Evolutionary conservation across 169 alveolate genomes (phyloP).

Genomic region (Eimeria zaria): DNA sequence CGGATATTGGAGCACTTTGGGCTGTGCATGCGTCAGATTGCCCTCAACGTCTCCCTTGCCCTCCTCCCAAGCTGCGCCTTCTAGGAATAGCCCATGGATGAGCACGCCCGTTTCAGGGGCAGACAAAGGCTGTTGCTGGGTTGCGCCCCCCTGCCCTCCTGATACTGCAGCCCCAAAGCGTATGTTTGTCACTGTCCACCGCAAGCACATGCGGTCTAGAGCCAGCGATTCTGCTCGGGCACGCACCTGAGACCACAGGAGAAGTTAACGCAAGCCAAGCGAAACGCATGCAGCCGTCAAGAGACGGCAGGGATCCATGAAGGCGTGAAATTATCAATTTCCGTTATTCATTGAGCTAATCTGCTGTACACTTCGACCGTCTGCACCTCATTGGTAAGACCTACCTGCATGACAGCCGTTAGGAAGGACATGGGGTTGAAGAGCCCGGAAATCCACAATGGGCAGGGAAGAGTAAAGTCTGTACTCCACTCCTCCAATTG

Average conservation of each 20-base stretch:
- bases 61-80: slow-evolving; percentile 98
- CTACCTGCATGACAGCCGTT: slow-evolving; percentile 96
- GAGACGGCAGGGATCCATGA: not conserved
- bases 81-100: slow-evolving; percentile 94
- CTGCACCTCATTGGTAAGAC: not conserved
- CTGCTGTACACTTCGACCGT: not conserved
- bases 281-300: not conserved
- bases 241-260: slow-evolving; percentile 87
- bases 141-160: slow-evolving; percentile 3
- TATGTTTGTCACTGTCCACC: slow-evolving; percentile 89
- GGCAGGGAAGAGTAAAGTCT: slow-evolving; percentile 92
- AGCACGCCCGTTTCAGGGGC: slow-evolving; percentile 94
- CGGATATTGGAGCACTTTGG: slow-evolving; percentile 95
- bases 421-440: slow-evolving; percentile 98
- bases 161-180: slow-evolving; percentile 85
- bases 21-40: slow-evolving; percentile 93
- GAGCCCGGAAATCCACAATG: slow-evolving; percentile 93
- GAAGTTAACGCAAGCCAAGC: not conserved
- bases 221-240: slow-evolving; percentile 95
- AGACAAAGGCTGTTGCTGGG: slow-evolving; percentile 78
- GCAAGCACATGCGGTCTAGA: slow-evolving; percentile 94
- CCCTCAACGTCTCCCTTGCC: slow-evolving; percentile 96
- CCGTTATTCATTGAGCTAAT: not conserved
- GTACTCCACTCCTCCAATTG: slow-evolving; percentile 94
- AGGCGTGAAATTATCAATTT: not conserved